phyloP scores from a whole-genome alignment of 164 flowering plant species.

The Paratinospora sagittata region DNA sequence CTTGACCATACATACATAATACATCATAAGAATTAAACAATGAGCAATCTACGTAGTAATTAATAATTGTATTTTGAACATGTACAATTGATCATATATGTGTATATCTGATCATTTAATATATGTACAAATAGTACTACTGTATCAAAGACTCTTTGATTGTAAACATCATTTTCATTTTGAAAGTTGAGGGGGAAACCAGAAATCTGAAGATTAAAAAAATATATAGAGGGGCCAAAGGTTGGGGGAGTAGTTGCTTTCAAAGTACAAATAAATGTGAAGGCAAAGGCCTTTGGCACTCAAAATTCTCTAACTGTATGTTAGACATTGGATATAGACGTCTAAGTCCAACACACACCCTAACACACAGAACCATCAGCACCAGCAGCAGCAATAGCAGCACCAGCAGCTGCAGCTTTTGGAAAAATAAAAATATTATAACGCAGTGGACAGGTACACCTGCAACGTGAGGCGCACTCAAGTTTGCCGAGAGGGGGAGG shows the following conservation, averaged over 20 bases:
- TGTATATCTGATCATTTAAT: no score
- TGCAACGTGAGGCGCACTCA: slow-evolving; percentile 2
- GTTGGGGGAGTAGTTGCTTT: background rate
- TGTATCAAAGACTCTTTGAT: background rate
- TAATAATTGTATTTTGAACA: background rate
- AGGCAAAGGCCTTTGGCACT: no score
- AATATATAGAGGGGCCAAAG: background rate
- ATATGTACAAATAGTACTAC: background rate
- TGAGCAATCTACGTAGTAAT: background rate
- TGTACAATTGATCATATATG: background rate
- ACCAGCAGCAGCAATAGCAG: background rate
- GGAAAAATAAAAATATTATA: background rate
- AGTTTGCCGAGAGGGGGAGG: no score
- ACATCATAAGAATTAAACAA: no score
- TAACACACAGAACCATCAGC: no score
- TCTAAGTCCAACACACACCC: background rate
- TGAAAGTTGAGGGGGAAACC: no score
- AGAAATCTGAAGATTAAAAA: background rate
- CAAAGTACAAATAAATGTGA: background rate
- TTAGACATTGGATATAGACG: background rate
- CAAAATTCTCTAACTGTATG: background rate
- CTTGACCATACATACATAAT: no score
- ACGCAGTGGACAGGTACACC: background rate
- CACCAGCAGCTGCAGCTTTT: background rate
- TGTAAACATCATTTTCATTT: background rate